phyloP scores from a whole-genome alignment of 192 early-diverging fungal genomes.

The Funneliformis mosseae region DNA sequence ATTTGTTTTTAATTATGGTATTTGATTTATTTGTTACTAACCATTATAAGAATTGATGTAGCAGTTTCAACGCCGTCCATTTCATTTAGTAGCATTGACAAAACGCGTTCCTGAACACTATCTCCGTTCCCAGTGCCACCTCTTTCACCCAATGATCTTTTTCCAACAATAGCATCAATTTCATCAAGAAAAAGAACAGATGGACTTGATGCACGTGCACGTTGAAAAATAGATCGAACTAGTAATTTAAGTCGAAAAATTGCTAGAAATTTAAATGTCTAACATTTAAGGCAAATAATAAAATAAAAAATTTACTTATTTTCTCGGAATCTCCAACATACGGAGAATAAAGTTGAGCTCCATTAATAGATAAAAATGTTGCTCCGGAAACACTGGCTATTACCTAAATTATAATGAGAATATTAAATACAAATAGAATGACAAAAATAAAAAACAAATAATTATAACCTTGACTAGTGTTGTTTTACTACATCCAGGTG shows the following conservation, averaged over 20 bases:
- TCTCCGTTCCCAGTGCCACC: constrained; percentile 61
- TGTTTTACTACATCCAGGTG: constrained; percentile 98
- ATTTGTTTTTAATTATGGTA: constrained; percentile 19
- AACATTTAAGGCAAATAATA: neutral
- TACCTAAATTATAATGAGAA: constrained; percentile 40
- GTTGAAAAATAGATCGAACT: constrained; percentile 78
- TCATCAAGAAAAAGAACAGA: constrained; percentile 97
- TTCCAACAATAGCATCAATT: constrained; percentile 94
- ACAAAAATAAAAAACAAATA: neutral
- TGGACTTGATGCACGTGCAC: constrained; percentile 77
- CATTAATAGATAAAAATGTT: constrained; percentile 78
- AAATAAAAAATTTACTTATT: constrained; percentile 47
- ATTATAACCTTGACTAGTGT: constrained; percentile 76
- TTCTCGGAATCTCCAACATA: constrained; percentile 88
- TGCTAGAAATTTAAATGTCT: neutral
- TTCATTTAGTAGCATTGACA: constrained; percentile 82
- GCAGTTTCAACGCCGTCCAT: constrained; percentile 88
- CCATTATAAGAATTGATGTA: constrained; percentile 73
- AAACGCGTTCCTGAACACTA: constrained; percentile 76
- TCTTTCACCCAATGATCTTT: constrained; percentile 55
- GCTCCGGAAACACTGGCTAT: constrained; percentile 82
- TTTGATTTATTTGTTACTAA: constrained; percentile 31
- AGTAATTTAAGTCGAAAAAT: neutral
- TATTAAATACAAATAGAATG: neutral
- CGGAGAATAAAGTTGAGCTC: constrained; percentile 77